Conservation (phyloP, 108 stramenopile genomes). For the Skeletonema costatum region DNA sequence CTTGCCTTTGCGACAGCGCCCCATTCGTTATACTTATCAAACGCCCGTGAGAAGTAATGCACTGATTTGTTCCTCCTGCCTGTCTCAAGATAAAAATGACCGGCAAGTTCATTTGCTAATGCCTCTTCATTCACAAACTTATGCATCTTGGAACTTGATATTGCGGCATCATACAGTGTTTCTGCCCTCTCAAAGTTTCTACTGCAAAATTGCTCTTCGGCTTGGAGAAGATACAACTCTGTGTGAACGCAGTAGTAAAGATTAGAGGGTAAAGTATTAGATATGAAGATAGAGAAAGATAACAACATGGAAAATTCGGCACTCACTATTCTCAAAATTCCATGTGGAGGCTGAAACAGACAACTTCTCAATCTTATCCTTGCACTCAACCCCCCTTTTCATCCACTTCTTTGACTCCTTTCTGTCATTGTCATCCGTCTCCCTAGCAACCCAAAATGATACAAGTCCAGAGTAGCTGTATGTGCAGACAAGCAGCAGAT, state of each 20-base stretch:
- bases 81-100: slow-evolving; percentile 11
- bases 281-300: neutral
- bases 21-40: slow-evolving; percentile 15
- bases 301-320: too few relatives aligned
- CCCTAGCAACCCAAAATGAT: neutral
- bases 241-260: neutral
- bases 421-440: neutral
- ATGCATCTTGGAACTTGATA: slow-evolving; percentile 3
- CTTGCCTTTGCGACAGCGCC: slow-evolving; percentile 16
- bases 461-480: neutral
- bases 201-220: neutral
- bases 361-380: neutral
- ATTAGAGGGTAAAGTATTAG: neutral
- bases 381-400: neutral
- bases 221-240: neutral
- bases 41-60: neutral
- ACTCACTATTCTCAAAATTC: neutral
- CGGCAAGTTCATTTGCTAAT: slow-evolving; percentile 14
- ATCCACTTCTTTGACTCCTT: neutral
- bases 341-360: neutral
- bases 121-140: slow-evolving; percentile 21
- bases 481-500: neutral
- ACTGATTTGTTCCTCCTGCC: neutral
- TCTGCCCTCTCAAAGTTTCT: neutral
- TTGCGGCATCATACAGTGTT: slow-evolving; percentile 13